Evolutionary conservation across 2,329 filamentous ascomycete species (phyloP).

Genomic region (Exophiala sp.): DNA sequence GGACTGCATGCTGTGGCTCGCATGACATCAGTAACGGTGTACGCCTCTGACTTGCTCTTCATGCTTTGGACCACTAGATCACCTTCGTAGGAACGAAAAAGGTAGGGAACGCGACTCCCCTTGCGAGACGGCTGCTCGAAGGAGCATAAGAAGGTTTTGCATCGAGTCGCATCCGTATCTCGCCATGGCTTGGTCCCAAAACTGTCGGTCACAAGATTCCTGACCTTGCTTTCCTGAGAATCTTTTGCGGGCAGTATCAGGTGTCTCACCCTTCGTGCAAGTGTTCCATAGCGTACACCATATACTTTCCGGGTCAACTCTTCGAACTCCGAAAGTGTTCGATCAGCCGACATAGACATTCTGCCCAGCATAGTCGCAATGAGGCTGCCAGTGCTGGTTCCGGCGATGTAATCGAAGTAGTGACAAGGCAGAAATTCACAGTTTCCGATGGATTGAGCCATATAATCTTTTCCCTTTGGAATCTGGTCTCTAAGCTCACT

Average conservation of each 20-base stretch:
- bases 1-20: constrained; percentile 1
- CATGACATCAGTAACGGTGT: background rate
- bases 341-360: constrained; percentile 4
- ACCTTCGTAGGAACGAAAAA: background rate
- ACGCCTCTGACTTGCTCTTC: background rate
- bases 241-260: background rate
- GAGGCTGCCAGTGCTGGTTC: constrained; percentile 13
- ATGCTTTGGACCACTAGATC: background rate
- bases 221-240: background rate
- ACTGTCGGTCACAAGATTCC: background rate
- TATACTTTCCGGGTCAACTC: background rate
- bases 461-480: background rate
- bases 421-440: constrained; percentile 3
- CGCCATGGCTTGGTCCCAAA: background rate
- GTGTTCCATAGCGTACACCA: background rate
- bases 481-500: background rate
- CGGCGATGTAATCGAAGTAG: constrained; percentile 10
- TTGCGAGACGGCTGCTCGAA: background rate
- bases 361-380: constrained; percentile 11
- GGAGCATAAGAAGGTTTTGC: background rate
- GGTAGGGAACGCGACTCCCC: background rate
- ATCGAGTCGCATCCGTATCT: background rate
- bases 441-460: background rate
- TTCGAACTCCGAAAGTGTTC: background rate
- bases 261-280: background rate